Base-by-base conservation (phyloP, 257 asterid species). In the Solanum dulcamara region DNA sequence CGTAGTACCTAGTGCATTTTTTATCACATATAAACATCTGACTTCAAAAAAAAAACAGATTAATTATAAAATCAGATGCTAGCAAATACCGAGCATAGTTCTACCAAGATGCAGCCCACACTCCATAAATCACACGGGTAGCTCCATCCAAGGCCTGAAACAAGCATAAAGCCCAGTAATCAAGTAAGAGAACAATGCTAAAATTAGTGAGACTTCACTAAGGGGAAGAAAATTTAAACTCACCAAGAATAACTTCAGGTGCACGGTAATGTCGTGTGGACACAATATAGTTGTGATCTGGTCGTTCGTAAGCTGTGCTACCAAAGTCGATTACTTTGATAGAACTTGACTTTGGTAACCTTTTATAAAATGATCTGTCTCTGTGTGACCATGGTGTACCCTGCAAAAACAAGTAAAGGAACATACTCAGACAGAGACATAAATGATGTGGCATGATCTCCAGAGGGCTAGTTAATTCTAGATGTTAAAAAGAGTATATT, bases 61-160 rank as follows among this genome's bases (percentile, higher is more conserved):
- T 53, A 84, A 85, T 68, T 44, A 20, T 51, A 51, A 55, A 64
- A 33, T 55, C 86, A 18, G 87, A 83, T 46, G 59, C 48, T 77
- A 50, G 55, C 38, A 84, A 60, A 51, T 88, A 91, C 93, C 88
- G 93, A 88, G 90, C 92, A 91, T 20, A 91, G 77, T 84, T 89
- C 93, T 37, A 91, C 90, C 90, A 91, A 83, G 87, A 91, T 91
- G 84, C 93, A 89, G 32, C 92, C 93, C 81, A 88, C 92, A 79
- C 92, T 91, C 93, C 93, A 91, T 68, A 91, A 85, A 68, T 91
- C 93, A 86, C 93, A 91, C 5, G 93, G 91, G 84, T 85, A 89
- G 86, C 92, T 91, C 93, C 93, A 91, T 67, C 93, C 93, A 60
- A 89, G 89, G 60, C 92, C 93, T 91, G 85, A 50, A 85, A 32